Conservation (phyloP, 2,329 filamentous ascomycete species). For the Colletotrichum sp. region DNA sequence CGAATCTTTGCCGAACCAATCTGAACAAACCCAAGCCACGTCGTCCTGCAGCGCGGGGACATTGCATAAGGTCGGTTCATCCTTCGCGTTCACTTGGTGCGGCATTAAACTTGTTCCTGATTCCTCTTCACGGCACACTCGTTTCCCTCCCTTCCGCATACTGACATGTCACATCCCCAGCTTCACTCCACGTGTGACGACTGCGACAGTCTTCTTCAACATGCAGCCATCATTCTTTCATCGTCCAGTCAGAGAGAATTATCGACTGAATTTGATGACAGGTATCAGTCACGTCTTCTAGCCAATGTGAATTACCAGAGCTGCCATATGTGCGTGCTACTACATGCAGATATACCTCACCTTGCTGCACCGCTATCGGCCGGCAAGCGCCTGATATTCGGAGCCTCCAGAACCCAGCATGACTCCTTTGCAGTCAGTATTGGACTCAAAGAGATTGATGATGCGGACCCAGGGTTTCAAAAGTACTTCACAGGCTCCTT, state of each 20-base stretch:
- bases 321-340: background rate
- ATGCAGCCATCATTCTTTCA: background rate
- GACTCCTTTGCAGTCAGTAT: background rate
- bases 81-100: background rate
- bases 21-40: accelerated
- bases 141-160: background rate
- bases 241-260: background rate
- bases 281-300: background rate
- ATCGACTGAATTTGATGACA: background rate
- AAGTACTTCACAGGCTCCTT: background rate
- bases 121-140: background rate
- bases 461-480: background rate
- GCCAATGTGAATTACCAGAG: background rate
- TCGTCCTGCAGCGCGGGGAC: background rate
- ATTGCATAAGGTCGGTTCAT: background rate
- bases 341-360: background rate
- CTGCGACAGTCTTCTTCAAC: background rate
- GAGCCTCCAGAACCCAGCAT: background rate
- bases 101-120: background rate
- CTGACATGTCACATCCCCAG: background rate
- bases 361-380: background rate
- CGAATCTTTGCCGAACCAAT: background rate
- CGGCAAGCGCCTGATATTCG: background rate
- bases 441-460: background rate
- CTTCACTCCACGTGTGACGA: background rate